phyloP scores from a whole-genome alignment of 1,284 basidiomycete genomes.

The Ustilago crameri region DNA sequence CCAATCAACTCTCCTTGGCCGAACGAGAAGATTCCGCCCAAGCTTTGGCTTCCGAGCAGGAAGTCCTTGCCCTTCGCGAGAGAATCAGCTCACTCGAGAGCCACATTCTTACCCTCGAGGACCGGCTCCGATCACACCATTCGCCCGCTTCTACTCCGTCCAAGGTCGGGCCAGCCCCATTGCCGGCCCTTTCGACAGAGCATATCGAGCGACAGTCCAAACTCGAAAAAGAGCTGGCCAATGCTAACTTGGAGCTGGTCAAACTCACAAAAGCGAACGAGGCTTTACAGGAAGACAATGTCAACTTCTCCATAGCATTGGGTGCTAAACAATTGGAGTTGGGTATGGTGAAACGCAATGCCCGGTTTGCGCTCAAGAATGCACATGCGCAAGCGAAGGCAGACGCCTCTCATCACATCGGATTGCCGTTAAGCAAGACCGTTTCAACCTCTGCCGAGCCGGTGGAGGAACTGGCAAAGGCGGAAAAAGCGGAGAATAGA shows the following conservation, averaged over 20 bases:
- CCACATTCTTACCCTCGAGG: slow-evolving; percentile 18
- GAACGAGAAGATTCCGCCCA: not conserved
- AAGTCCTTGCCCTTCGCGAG: not conserved
- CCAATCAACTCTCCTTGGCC: not conserved
- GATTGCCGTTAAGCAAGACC: slow-evolving; percentile 12
- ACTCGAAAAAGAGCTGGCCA: slow-evolving; percentile 13
- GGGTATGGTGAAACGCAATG: slow-evolving; percentile 55
- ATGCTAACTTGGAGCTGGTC: slow-evolving; percentile 31
- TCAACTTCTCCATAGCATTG: slow-evolving; percentile 53
- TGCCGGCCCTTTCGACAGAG: not conserved
- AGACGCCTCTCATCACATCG: not conserved
- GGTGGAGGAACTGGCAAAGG: not conserved
- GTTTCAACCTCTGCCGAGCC: not conserved
- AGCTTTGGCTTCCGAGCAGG: not conserved
- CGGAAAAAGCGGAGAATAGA: not conserved
- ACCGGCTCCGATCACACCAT: slow-evolving; percentile 7
- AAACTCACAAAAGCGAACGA: slow-evolving; percentile 56
- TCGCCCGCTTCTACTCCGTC: not conserved
- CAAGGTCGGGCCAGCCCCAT: too few relatives aligned
- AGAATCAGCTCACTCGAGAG: slow-evolving; percentile 4
- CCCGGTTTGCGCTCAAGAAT: slow-evolving; percentile 39
- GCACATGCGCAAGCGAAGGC: not conserved
- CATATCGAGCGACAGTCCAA: not conserved
- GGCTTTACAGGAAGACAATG: slow-evolving; percentile 49
- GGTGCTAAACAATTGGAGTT: slow-evolving; percentile 55